Evolutionary conservation across 306 rosid species (phyloP).

Genomic region (Parietaria judaica): DNA sequence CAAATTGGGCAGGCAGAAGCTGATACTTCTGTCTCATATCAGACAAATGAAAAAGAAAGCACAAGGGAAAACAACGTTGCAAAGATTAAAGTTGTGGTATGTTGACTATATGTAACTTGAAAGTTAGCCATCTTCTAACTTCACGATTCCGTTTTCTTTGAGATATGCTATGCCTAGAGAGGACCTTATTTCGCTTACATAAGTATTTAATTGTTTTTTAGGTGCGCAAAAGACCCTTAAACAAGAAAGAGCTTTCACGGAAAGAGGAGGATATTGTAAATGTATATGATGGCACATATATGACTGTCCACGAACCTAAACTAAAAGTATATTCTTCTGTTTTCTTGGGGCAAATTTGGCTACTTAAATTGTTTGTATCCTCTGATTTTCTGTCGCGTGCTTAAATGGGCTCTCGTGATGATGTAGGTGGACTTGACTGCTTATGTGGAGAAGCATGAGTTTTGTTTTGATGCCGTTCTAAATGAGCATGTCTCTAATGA

Average conservation of each 20-base stretch:
- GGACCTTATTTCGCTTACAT: neutral
- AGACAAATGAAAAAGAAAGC: conserved; percentile 55
- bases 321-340: conserved; percentile 52
- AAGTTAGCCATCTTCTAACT: neutral
- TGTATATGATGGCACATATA: conserved; percentile 52
- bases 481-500: conserved; percentile 77
- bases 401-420: conserved; percentile 11
- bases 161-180: neutral
- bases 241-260: conserved; percentile 87
- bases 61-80: conserved; percentile 82
- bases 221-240: conserved; percentile 97
- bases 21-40: conserved; percentile 43
- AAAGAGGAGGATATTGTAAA: conserved; percentile 92
- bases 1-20: conserved; percentile 46
- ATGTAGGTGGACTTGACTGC: conserved; percentile 96
- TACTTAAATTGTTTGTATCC: conserved; percentile 12
- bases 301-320: conserved; percentile 88
- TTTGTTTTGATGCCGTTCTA: conserved; percentile 94
- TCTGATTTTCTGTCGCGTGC: neutral
- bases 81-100: conserved; percentile 97
- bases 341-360: conserved; percentile 10
- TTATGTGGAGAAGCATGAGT: conserved; percentile 97
- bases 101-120: conserved; percentile 18
- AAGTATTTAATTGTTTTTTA: conserved; percentile 23
- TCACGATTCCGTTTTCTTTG: neutral